Base-by-base conservation (phyloP, 225 moss, liverwort and hornwort species). In the Rhytidiadelphus loreus region DNA sequence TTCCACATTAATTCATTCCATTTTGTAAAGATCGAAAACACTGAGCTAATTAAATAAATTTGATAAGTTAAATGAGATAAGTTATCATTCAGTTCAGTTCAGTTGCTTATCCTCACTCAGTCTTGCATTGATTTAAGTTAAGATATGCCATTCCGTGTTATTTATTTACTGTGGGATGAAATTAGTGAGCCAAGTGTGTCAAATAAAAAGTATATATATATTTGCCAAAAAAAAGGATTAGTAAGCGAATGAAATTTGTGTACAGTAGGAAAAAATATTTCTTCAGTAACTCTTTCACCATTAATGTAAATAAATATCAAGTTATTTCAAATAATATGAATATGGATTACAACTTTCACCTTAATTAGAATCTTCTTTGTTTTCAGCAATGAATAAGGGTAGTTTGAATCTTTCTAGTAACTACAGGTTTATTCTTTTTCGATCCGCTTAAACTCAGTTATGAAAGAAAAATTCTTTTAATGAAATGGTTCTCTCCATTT, bases 211-310 rank as follows among this genome's bases (percentile, higher is more conserved):
- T n/a, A n/a, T n/a, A n/a, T n/a, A n/a, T n/a, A n/a, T n/a, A n/a
- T n/a, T n/a, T n/a, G 46, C 9, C 46, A 46, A 46, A 46, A 46
- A 46, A 46, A 46, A 7, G 7, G 9, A 50, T 50, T 50, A 50
- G 4, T 50, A 8, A 7, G 48, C 2, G 12, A 32, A 32, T 32
- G 20, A 7, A 20, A 32, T 20, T 17, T 19, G 32, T 12, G 20
- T 7, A 13, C 11, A 9, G 9, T 9, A 19, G 20, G 1, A 32
- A 30, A 20, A 7, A 7, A 4, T 2, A 4, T 20, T 11, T 12
- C 1, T 10, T 25, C n/a, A n/a, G n/a, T n/a, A n/a, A 70, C 9
- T 22, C 9, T 72, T 28, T 71, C 16, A 16, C 1, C 44, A 44
- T 44, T 72, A 12, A n/a, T 68, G 68, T 23, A 29, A 52, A 15